Evolutionary conservation across 495 filamentous ascomycete genomes (phyloP).

Genomic region (Arthonia radiata): DNA sequence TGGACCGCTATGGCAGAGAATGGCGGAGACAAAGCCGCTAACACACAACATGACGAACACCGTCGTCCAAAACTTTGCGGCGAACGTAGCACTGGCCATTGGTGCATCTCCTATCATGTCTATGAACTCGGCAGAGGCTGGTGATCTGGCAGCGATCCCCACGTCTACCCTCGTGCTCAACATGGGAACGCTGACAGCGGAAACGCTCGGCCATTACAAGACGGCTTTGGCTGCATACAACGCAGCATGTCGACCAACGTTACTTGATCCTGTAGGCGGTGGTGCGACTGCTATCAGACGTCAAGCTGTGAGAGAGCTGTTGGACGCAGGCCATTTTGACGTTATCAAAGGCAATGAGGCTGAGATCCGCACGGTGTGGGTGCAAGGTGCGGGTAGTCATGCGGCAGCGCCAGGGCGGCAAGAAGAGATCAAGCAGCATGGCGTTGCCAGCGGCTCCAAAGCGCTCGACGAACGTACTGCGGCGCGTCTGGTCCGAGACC

Average conservation of each 20-base stretch:
- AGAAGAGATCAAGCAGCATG: constrained; percentile 40
- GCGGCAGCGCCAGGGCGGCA: too few species aligned
- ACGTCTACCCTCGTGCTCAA: constrained; percentile 70
- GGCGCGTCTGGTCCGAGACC: constrained; percentile 30
- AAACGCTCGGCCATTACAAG: constrained; percentile 40
- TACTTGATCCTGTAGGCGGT: constrained; percentile 81
- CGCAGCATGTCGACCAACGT: constrained; percentile 37
- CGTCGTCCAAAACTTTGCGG: constrained; percentile 80
- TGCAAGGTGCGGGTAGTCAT: constrained; percentile 12
- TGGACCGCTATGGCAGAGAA: constrained; percentile 29
- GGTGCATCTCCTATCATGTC: constrained; percentile 91
- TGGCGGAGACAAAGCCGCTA: constrained; percentile 40
- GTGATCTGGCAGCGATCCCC: constrained; percentile 40
- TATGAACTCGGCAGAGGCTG: constrained; percentile 59
- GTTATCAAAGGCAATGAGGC: constrained; percentile 90
- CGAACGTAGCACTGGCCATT: constrained; percentile 63
- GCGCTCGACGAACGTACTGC: constrained; percentile 27
- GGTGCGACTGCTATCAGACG: constrained; percentile 59
- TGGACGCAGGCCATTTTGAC: constrained; percentile 51
- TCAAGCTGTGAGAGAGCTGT: constrained; percentile 41
- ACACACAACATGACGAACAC: constrained; percentile 95
- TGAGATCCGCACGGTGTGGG: constrained; percentile 54
- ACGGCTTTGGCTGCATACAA: constrained; percentile 59
- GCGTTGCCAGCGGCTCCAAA: constrained; percentile 58
- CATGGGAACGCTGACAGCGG: constrained; percentile 71